Evolutionary conservation across 2,329 filamentous ascomycete genomes (phyloP), one percentile per base, ranked within the genome.

Genomic region (Pestalotiopsis sp.): DNA sequence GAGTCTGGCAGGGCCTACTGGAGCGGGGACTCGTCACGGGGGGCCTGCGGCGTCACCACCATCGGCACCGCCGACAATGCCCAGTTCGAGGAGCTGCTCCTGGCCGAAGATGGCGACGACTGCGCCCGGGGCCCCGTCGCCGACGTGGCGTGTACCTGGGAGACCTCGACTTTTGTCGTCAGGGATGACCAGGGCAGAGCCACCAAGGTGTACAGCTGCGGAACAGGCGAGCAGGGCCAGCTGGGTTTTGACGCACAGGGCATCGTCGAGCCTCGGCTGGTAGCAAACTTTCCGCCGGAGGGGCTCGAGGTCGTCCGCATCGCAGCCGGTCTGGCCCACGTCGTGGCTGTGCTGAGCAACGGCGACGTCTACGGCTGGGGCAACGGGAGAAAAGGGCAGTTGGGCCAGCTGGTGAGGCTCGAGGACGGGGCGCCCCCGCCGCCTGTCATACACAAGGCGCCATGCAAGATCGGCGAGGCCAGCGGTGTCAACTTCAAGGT

Each of bases 331-430:
- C 92, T 97, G 83, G 89, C 89, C 24, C 96, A 99, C 76, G 89
- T 89, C 0, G 87, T 97, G 17, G 88, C 83, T 1, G 86, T 98
- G 0, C 80, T 97, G 3, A 86, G 86, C 57, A 91, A 92, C 75
- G 95, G 94, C 0, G 85, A 92, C 17, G 90, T 91, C 1, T 97
- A 92, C 76, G 94, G 94, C 2, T 98, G 95, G 95, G 96, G 96
- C 0, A 93, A 89, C 73, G 91, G 92, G 14, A 87, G 94, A 26
- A 96, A 97, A 76, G 93, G 93, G 0, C 95, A 99, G 77, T 81
- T 97, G 1, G 94, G 94, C 0, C 79, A 82, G 56, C 85, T 86
- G 0, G 80, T 69, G 22, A 14, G 26, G 14, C n/a, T 73, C 24
- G 68, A 68, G n/a, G 68, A 69, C 38, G 65, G 65, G 10, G 55